Base-by-base conservation (phyloP, 768 basidiomycete genomes). In the Termitomyces sp. region DNA sequence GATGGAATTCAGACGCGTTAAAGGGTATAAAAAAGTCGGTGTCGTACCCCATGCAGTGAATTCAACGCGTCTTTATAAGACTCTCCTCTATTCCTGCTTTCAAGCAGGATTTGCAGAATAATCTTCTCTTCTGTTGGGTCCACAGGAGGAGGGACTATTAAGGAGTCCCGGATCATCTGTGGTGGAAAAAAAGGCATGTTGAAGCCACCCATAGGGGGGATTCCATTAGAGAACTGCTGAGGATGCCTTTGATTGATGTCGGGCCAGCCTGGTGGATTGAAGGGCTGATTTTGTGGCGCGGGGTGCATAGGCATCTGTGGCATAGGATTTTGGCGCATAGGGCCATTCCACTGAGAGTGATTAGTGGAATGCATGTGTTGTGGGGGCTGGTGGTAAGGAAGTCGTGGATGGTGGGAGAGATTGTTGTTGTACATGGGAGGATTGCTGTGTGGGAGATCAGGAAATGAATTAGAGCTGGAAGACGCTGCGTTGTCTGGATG, bases 61-160 rank as follows among this genome's bases (percentile, higher is more conserved):
- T 89, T 85, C n/a, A 89, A 66, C 20, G 85, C 85, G 50, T 81
- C 80, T 66, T 81, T 86, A 66, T 84, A 87, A 64, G 79, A 75
- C 64, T 79, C 61, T 64, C 77, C 61, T 64, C 71, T 69, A 58
- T 69, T 67, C 53, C 67, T 67, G 51, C 73, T 71, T 15, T 70
- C 69, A 20, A 77, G 60, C 45, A 83, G 63, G 7, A 79, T 76
- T 58, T 77, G 75, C 12, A 86, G 74, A 20, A 90, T 76, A 7
- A 79, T 64, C 12, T 77, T 76, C 48, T 89, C 86, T 63, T 90
- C 88, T 18, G 77, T 72, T 35, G 69, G 70, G 36, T 65, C 82
- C 63, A 71, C 84, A 7, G 86, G 85, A 15, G 73, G 69, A 31
- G 77, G 81, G 59, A 85, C 69, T 7, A 76, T 70, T 25, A 80